Base-by-base conservation (phyloP, 176 grass and related monocot species). In the Phyllostachys edulis region DNA sequence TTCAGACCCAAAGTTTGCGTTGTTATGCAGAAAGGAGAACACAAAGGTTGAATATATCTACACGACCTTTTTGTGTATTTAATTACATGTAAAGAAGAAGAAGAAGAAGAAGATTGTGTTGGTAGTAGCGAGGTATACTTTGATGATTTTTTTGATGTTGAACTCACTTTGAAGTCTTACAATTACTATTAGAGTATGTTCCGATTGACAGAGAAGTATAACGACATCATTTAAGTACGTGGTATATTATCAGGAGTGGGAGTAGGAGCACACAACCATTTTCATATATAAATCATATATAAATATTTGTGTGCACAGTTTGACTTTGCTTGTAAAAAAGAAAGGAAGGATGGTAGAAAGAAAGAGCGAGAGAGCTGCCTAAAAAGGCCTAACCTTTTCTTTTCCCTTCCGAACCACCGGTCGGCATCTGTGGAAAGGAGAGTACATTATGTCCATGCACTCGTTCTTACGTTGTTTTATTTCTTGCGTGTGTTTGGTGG, bases 311-410 rank as follows among this genome's bases (percentile, higher is more conserved):
- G 15, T 59, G 73, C 23, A 44, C 27, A 65, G 23, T 76, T 81
- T 90, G 88, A 90, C 72, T 86, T 86, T 82, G 72, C 65, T 66
- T 82, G 20, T 63, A 69, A 86, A 23, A 12, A 77, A 16, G 64
- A 86, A 54, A 55, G 45, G 23, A 73, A n/a, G 45, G 14, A 52
- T 66, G 7, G 1, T 49, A 72, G 23, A 7, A 55, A 66, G 77
- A 62, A 20, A 6, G 49, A 71, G 29, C 15, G 34, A 67, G 62
- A 36, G 62, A 60, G 72, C 83, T 64, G 78, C 88, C 83, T 63
- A 65, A 90, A 90, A 86, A 86, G 73, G 83, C 83, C 88, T 46
- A 86, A 90, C 83, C 77, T 44, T 23, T 39, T 62, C 39, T 63
- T 17, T n/a, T n/a, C n/a, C n/a, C 10, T 72, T 49, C 63, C 55